phyloP scores from a whole-genome alignment of 2,329 filamentous ascomycete species.

The Colletotrichum sp. region DNA sequence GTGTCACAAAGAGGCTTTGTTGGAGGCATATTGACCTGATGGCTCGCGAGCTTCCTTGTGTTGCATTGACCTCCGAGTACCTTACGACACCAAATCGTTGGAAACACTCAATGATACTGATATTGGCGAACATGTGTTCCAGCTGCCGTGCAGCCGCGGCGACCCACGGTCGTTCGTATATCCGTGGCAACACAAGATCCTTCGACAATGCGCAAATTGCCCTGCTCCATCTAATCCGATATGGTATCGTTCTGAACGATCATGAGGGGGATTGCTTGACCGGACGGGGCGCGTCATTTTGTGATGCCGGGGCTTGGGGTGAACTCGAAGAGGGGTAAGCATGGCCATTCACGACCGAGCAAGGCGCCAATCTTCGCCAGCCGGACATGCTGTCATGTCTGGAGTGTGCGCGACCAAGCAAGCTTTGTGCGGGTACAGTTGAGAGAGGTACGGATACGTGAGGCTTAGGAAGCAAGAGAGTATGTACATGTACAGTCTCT shows the following conservation, averaged over 20 bases:
- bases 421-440: background rate
- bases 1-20: background rate
- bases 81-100: background rate
- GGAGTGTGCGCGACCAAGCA: background rate
- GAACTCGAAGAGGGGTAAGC: conserved; percentile 5
- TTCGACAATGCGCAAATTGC: conserved; percentile 8
- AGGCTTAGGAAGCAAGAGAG: background rate
- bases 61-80: conserved; percentile 1
- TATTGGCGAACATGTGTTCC: background rate
- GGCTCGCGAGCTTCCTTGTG: background rate
- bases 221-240: conserved; percentile 1
- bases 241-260: conserved; percentile 11
- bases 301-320: conserved; percentile 4
- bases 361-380: conserved; percentile 8
- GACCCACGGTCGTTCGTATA: conserved; percentile 8
- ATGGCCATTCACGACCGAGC: background rate
- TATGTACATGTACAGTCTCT: background rate
- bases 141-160: conserved; percentile 1
- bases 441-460: background rate
- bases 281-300: conserved; percentile 15
- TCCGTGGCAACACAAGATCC: conserved; percentile 7
- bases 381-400: background rate
- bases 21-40: background rate
- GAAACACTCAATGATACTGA: background rate
- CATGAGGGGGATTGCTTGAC: conserved; percentile 15